These are phyloP conservation scores for Russula compacta DNA, from an alignment of 768 basidiomycete genomes.

Conservation along the genomic window DNA sequence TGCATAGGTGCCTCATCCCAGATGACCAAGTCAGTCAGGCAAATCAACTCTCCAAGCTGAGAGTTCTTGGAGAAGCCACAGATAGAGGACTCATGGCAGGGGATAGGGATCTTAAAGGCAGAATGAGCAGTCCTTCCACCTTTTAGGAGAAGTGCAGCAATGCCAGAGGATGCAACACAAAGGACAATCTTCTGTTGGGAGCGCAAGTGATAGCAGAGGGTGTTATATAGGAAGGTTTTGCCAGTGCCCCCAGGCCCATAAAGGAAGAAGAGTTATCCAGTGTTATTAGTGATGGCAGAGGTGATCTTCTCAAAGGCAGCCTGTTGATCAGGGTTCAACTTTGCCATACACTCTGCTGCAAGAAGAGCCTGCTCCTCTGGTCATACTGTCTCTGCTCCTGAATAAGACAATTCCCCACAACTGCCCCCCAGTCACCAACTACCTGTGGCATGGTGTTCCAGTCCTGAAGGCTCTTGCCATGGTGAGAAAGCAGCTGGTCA, in stretches of 20 bases:
- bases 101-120: constrained; percentile 14
- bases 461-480: constrained; percentile 22
- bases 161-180: constrained; percentile 36
- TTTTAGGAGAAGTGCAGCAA: too few species aligned
- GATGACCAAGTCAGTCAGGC: background rate
- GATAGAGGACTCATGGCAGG: constrained; percentile 15
- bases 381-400: constrained; percentile 29
- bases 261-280: constrained; percentile 32
- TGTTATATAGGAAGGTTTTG: constrained; percentile 38
- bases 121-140: too few species aligned
- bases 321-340: constrained; percentile 19
- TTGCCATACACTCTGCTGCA: background rate
- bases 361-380: background rate
- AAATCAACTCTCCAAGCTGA: background rate
- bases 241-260: constrained; percentile 38
- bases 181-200: constrained; percentile 24
- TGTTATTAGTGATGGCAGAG: constrained; percentile 7
- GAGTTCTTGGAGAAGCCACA: background rate
- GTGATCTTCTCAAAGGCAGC: constrained; percentile 20
- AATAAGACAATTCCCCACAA: constrained; percentile 25
- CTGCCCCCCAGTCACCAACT: constrained; percentile 23
- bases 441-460: constrained; percentile 28
- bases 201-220: constrained; percentile 9
- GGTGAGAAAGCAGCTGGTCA: constrained; percentile 23
- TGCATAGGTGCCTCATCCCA: background rate